These are phyloP conservation scores for Globisporangium paroecandrum DNA, from an alignment of 352 stramenopile species.

Conservation along the genomic window DNA sequence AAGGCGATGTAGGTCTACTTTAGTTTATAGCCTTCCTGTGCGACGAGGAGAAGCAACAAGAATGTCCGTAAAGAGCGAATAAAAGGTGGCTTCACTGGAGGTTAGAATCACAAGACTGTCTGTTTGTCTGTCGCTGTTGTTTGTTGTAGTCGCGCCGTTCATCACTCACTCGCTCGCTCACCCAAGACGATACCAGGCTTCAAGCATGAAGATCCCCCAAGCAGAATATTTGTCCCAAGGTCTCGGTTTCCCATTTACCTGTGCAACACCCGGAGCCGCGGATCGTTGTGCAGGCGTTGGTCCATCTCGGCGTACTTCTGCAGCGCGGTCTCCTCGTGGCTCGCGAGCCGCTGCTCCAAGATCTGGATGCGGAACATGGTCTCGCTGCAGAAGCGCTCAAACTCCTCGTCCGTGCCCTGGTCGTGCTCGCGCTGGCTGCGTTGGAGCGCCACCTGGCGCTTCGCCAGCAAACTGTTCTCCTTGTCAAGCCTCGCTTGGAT, in stretches of 20 bases:
- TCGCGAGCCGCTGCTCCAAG: slow-evolving; percentile 89
- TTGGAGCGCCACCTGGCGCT: slow-evolving; percentile 91
- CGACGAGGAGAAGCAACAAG: slow-evolving; percentile 6
- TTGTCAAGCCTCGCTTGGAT: slow-evolving; percentile 93
- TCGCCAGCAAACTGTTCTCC: slow-evolving; percentile 88
- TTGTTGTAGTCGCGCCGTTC: slow-evolving; percentile 1
- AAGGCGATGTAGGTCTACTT: slow-evolving; percentile 23
- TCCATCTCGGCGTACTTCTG: slow-evolving; percentile 94
- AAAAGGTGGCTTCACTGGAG: slow-evolving; percentile 72
- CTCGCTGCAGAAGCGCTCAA: slow-evolving; percentile 93
- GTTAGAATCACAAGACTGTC: slow-evolving; percentile 12
- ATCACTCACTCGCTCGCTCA: background rate
- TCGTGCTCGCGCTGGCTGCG: slow-evolving; percentile 90
- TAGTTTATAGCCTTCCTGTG: slow-evolving; percentile 34
- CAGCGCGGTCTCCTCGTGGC: slow-evolving; percentile 91
- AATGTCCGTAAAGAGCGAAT: slow-evolving; percentile 61
- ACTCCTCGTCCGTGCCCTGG: slow-evolving; percentile 90
- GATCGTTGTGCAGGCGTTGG: slow-evolving; percentile 86
- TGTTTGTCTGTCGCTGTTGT: background rate
- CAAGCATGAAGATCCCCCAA: background rate
- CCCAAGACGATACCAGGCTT: background rate
- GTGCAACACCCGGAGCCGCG: slow-evolving; percentile 72
- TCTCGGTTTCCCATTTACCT: slow-evolving; percentile 27
- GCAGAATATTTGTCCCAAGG: background rate
- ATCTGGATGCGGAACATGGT: slow-evolving; percentile 97